Evolutionary conservation across 140 eudicot genomes (phyloP).

Genomic region (Anethum foeniculum): DNA sequence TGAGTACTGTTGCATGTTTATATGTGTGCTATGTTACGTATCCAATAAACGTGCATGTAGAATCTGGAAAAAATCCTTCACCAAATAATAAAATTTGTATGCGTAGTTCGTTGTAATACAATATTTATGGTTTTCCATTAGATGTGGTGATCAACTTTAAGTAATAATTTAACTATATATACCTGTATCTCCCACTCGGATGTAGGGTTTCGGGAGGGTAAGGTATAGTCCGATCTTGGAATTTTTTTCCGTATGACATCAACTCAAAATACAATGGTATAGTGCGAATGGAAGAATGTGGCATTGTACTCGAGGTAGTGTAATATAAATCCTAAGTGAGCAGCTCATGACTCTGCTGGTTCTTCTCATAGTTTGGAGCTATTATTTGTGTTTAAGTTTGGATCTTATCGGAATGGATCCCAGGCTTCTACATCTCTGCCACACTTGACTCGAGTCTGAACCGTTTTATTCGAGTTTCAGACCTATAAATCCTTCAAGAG

Average conservation of each 20-base stretch:
- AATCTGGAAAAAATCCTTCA: not conserved
- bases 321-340: not conserved
- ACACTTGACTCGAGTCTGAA: not conserved
- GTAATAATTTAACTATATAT: not conserved
- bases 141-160: not conserved
- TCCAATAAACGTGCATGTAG: not conserved
- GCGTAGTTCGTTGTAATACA: not conserved
- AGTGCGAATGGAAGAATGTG: not conserved
- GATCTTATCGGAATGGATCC: not conserved
- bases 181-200: not conserved
- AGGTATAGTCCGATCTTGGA: not conserved
- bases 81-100: not conserved
- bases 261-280: not conserved
- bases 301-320: not conserved
- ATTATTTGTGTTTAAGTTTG: not conserved
- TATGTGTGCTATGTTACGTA: not conserved
- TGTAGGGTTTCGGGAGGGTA: not conserved
- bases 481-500: not conserved
- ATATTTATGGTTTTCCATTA: not conserved
- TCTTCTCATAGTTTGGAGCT: not conserved
- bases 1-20: not conserved
- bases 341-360: not conserved
- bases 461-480: not conserved
- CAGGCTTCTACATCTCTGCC: not conserved
- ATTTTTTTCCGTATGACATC: not conserved